phyloP scores from a whole-genome alignment of 768 basidiomycete genomes.

The Paxillus involutus region DNA sequence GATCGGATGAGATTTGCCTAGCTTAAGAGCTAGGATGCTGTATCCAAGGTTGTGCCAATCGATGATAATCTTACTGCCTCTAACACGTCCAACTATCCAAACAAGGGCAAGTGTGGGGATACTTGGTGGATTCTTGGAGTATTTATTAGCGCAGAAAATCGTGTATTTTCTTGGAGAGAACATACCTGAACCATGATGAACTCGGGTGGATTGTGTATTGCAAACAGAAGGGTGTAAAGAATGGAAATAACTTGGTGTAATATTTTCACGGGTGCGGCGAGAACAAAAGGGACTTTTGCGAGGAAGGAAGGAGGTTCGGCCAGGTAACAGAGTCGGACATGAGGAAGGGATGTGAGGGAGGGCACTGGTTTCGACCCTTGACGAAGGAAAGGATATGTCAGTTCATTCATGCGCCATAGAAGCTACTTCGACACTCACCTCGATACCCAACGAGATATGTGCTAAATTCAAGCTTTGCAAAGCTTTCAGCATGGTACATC shows the following conservation, averaged over 20 bases:
- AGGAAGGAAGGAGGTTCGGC: conserved; percentile 58
- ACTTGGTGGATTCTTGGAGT: conserved; percentile 86
- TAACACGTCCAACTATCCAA: conserved; percentile 64
- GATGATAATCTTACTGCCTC: conserved; percentile 86
- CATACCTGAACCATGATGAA: conserved; percentile 89
- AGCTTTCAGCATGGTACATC: conserved; percentile 98
- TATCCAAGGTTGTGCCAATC: conserved; percentile 99
- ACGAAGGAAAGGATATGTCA: background rate
- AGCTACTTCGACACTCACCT: conserved; percentile 49
- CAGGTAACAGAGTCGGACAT: conserved; percentile 67
- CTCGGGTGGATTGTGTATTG: conserved; percentile 67
- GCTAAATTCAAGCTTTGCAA: conserved; percentile 74
- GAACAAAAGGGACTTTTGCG: conserved; percentile 56
- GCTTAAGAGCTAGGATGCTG: conserved; percentile 82
- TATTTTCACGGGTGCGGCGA: conserved; percentile 84
- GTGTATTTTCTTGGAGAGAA: conserved; percentile 1
- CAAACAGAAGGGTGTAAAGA: conserved; percentile 58
- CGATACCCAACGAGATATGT: conserved; percentile 84
- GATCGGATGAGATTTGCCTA: conserved; percentile 67
- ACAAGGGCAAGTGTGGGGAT: conserved; percentile 91
- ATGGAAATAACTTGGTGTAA: conserved; percentile 65
- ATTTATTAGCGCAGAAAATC: background rate
- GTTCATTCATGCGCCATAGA: background rate
- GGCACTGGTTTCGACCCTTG: conserved; percentile 78
- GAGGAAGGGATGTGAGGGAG: conserved; percentile 64